phyloP scores from a whole-genome alignment of 768 basidiomycete species.

The Pisolithus tinctorius region DNA sequence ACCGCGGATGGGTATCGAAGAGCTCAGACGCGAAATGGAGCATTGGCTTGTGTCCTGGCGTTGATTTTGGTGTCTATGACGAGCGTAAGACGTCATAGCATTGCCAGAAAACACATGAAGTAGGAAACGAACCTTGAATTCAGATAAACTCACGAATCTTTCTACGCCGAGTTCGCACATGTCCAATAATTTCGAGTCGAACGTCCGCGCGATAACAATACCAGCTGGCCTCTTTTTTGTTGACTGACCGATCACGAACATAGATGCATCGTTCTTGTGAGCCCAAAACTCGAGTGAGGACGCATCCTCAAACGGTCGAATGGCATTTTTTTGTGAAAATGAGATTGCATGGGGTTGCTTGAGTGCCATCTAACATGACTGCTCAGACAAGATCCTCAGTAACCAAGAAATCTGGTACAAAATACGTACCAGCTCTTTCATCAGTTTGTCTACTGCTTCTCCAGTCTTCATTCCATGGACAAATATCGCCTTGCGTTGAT shows the following conservation, averaged over 20 bases:
- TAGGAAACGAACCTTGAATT: slow-evolving; percentile 63
- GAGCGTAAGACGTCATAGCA: not conserved
- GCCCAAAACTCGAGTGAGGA: slow-evolving; percentile 89
- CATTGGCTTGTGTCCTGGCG: slow-evolving; percentile 83
- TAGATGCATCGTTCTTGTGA: slow-evolving; percentile 85
- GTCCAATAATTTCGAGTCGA: slow-evolving; percentile 78
- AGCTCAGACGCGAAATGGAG: slow-evolving; percentile 95
- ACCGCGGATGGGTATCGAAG: slow-evolving; percentile 92
- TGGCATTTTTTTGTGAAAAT: slow-evolving; percentile 88
- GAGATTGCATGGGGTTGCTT: slow-evolving; percentile 88
- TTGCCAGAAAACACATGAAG: not conserved
- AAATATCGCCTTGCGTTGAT: slow-evolving; percentile 81
- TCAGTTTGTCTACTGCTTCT: slow-evolving; percentile 68
- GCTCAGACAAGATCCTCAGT: not conserved
- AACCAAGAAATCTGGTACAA: not conserved
- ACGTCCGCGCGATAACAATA: slow-evolving; percentile 81
- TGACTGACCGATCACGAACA: slow-evolving; percentile 87
- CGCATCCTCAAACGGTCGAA: slow-evolving; percentile 85
- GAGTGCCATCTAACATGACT: slow-evolving; percentile 67
- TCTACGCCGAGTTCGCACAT: slow-evolving; percentile 95
- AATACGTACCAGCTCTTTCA: slow-evolving; percentile 78
- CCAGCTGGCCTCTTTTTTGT: slow-evolving; percentile 93
- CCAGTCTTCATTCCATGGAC: slow-evolving; percentile 85
- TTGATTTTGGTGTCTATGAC: slow-evolving; percentile 75
- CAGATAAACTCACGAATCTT: slow-evolving; percentile 66